A percentile compares a stretch with the other conserved stretches of the same genome.
These are phyloP conservation scores for Nicotiana sylvestris DNA, from an alignment of 257 asterid genomes.

Conservation along the genomic window DNA sequence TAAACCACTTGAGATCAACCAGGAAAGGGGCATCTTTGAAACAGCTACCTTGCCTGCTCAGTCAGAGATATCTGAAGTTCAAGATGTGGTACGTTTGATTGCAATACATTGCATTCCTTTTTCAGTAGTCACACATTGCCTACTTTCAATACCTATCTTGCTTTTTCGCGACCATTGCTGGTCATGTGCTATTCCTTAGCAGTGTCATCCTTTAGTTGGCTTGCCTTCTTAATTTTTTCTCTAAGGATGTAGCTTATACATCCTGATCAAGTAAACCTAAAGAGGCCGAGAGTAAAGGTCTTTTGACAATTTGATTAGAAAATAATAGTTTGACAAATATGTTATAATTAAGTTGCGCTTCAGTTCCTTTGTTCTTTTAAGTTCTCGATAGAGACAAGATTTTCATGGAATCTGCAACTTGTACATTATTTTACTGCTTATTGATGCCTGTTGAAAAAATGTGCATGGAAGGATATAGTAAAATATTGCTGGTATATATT, in stretches of 20 bases:
- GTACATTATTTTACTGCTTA: too few species aligned
- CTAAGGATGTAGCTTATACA: not conserved
- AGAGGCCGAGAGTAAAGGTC: not conserved
- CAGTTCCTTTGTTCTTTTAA: not conserved
- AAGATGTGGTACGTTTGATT: slow-evolving; percentile 60
- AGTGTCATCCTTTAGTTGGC: slow-evolving; percentile 6
- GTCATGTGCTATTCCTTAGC: not conserved
- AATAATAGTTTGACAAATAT: not conserved
- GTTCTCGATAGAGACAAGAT: too few species aligned
- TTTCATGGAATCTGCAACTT: too few species aligned
- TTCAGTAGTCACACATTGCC: slow-evolving; percentile 2
- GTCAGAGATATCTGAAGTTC: slow-evolving; percentile 92
- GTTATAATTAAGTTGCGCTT: not conserved
- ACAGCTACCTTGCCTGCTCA: slow-evolving; percentile 45
- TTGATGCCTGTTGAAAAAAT: not conserved
- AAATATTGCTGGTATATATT: not conserved
- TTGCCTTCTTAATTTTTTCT: not conserved
- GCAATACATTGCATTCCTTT: slow-evolving; percentile 3
- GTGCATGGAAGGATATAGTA: not conserved
- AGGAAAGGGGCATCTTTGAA: slow-evolving; percentile 53
- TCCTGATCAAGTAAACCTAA: not conserved
- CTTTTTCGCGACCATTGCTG: not conserved
- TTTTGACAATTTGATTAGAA: not conserved
- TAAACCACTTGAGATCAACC: slow-evolving; percentile 41
- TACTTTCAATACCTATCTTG: not conserved